Evolutionary conservation across 1,139 yeast species (phyloP).

Genomic region (Debaryomycetaceae sp.): DNA sequence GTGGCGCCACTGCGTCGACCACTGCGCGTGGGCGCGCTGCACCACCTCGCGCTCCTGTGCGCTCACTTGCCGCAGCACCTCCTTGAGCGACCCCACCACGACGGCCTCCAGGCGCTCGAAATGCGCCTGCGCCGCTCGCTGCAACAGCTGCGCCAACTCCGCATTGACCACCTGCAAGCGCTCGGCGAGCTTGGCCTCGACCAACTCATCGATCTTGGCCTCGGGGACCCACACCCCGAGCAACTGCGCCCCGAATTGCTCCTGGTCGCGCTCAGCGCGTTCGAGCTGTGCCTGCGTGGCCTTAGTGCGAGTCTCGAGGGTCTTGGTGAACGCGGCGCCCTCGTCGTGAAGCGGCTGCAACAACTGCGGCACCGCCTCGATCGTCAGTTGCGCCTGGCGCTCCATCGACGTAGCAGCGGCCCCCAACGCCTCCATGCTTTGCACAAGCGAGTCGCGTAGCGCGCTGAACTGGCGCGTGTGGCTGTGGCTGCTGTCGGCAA

Average conservation of each 20-base stretch:
- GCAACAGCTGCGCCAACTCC: slow-evolving; percentile 9
- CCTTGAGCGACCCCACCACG: slow-evolving; percentile 9
- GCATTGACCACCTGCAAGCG: slow-evolving; percentile 4
- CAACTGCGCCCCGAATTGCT: too few species aligned
- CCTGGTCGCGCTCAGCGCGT: too few species aligned
- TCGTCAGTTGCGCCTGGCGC: too few species aligned
- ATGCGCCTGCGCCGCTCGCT: slow-evolving; percentile 9
- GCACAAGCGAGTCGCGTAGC: too few species aligned
- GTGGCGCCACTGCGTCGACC: slow-evolving; percentile 7
- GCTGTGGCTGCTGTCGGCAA: background rate
- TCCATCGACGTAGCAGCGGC: too few species aligned
- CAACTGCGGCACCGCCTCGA: too few species aligned
- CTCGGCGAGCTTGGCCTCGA: slow-evolving; percentile 6
- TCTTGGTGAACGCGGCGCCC: too few species aligned
- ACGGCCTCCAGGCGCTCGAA: slow-evolving; percentile 9
- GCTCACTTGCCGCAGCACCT: slow-evolving; percentile 10
- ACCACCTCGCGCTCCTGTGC: slow-evolving; percentile 5
- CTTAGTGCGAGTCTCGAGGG: too few species aligned
- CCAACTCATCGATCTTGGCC: slow-evolving; percentile 6
- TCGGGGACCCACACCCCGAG: slow-evolving; percentile 5
- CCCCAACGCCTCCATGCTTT: too few species aligned
- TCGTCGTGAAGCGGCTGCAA: too few species aligned
- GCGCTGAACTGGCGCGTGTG: too few species aligned
- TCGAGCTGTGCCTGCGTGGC: too few species aligned
- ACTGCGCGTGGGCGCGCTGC: slow-evolving; percentile 1